Conservation (phyloP, 305 asterid genomes). For the Fraxinus albicans region DNA sequence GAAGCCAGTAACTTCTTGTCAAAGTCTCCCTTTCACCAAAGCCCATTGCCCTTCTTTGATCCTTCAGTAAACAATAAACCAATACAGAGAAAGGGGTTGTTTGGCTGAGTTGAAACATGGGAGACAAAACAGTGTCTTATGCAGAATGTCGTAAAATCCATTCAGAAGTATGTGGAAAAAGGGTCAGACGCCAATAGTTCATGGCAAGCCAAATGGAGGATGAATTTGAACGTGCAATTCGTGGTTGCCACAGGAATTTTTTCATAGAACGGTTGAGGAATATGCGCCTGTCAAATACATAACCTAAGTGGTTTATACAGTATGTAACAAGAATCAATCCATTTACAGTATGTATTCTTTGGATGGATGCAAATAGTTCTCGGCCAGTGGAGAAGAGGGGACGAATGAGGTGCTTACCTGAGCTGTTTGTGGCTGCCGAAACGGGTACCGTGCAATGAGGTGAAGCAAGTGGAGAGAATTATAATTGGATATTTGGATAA, state of each 20-base stretch:
- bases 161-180: not conserved
- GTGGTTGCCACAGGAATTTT: slow-evolving; percentile 1
- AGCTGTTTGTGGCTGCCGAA: not conserved
- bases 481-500: not conserved
- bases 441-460: not conserved
- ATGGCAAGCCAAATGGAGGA: not conserved
- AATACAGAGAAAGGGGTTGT: not conserved
- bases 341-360: not conserved
- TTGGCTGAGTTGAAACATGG: not conserved
- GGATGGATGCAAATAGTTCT: not conserved
- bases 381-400: not conserved
- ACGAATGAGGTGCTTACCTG: not conserved
- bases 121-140: not conserved
- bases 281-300: not conserved
- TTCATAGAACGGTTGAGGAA: slow-evolving; percentile 5
- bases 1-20: not conserved
- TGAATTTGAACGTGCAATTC: not conserved
- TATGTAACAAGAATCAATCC: slow-evolving; percentile 15
- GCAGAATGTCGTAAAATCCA: not conserved
- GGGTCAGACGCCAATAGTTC: not conserved
- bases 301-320: slow-evolving; percentile 8
- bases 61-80: not conserved
- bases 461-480: not conserved
- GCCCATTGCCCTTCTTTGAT: not conserved
- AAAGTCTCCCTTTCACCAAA: not conserved